phyloP scores from a whole-genome alignment of 139 green algal genomes.

The Deuterostichococcus epilithicus region DNA sequence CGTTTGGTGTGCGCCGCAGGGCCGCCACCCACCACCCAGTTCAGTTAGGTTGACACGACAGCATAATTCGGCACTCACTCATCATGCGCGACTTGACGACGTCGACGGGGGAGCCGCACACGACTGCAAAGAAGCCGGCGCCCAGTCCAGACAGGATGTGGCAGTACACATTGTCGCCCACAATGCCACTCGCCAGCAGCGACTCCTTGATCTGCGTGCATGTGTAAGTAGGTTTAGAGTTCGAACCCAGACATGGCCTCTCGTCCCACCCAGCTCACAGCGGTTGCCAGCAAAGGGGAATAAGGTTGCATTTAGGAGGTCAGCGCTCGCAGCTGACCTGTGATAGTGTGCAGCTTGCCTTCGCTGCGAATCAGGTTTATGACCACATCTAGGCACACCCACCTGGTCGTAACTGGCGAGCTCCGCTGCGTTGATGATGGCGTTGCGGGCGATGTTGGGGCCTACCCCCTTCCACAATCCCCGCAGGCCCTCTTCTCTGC shows the following conservation, averaged over 20 bases:
- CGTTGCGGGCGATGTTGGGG: conserved; percentile 94
- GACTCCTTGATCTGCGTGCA: conserved; percentile 67
- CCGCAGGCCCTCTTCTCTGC: too few species aligned
- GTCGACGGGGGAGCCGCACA: conserved; percentile 92
- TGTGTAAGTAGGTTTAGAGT: too few species aligned
- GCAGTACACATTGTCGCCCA: conserved; percentile 71
- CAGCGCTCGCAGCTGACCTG: too few species aligned
- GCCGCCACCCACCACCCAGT: too few species aligned
- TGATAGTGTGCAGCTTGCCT: too few species aligned
- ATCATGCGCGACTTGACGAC: conserved; percentile 97
- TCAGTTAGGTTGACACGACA: too few species aligned
- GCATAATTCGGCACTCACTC: conserved; percentile 70
- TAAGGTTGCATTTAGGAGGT: too few species aligned
- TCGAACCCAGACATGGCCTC: too few species aligned
- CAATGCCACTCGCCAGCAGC: conserved; percentile 49
- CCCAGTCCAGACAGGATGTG: conserved; percentile 80
- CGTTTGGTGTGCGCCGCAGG: too few species aligned
- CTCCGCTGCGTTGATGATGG: conserved; percentile 97
- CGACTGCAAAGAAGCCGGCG: conserved; percentile 92
- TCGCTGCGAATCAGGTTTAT: too few species aligned
- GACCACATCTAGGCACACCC: conserved; percentile 21
- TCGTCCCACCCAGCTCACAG: too few species aligned
- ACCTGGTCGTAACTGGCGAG: conserved; percentile 94
- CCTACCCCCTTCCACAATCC: conserved; percentile 93
- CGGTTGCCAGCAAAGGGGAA: too few species aligned